Percentiles rank a stretch among this genome's conserved stretches.
Conservation (phyloP, 1,284 basidiomycete genomes). For the Austroboletus niveus region DNA sequence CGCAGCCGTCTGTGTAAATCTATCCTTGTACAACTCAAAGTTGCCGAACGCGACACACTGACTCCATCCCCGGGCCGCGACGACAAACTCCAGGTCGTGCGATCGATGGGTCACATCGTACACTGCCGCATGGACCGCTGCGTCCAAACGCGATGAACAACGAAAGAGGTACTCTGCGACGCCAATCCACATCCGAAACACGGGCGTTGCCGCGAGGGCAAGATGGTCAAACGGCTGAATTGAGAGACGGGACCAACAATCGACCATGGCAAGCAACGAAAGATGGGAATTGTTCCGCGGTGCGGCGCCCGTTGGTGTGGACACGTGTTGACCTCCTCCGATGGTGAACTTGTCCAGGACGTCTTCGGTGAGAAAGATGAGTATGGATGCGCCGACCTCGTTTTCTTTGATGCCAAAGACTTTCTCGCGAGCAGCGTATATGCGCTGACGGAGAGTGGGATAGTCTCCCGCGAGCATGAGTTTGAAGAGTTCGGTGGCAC, state of each 20-base stretch:
- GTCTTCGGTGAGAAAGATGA: conserved; percentile 86
- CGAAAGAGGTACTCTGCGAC: conserved; percentile 96
- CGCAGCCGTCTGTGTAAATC: conserved; percentile 78
- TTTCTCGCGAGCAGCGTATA: conserved; percentile 72
- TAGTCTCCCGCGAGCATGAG: conserved; percentile 87
- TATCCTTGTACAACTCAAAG: conserved; percentile 83
- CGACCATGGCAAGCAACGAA: conserved; percentile 96
- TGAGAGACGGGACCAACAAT: conserved; percentile 89
- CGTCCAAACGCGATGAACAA: conserved; percentile 57
- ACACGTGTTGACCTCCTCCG: conserved; percentile 20
- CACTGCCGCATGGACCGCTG: conserved; percentile 76
- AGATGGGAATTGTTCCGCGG: conserved; percentile 82
- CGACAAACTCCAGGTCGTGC: conserved; percentile 92
- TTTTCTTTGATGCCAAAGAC: conserved; percentile 67
- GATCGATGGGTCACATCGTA: conserved; percentile 81
- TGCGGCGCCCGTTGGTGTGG: conserved; percentile 3
- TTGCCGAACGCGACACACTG: conserved; percentile 92
- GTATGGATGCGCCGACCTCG: conserved; percentile 38
- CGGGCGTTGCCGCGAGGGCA: conserved; percentile 91
- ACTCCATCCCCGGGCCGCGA: conserved; percentile 96
- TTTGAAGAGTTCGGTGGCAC: conserved; percentile 90
- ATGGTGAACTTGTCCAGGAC: conserved; percentile 83
- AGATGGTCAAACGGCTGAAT: conserved; percentile 94
- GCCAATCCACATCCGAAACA: conserved; percentile 97
- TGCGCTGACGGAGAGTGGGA: conserved; percentile 63